Evolutionary conservation across 2,329 filamentous ascomycete species (phyloP), one percentile per base, ranked within the genome.

Genomic region (Alternaria incomplexa): DNA sequence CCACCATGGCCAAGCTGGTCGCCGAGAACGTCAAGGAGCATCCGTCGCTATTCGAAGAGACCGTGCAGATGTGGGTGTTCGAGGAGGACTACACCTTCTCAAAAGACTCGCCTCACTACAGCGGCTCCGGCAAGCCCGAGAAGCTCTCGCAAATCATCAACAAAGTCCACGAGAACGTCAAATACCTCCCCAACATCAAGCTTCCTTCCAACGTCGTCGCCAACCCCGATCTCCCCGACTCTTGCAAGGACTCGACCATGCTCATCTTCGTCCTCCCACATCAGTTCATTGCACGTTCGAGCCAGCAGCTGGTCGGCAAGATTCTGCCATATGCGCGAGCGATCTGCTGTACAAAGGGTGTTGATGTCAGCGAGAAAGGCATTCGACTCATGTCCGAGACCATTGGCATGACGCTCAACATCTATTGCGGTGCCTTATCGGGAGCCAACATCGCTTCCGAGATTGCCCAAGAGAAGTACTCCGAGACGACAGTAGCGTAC

Each of bases 31-130:
- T 93, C 40, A 88, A 87, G 65, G 89, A 87, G 68, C 86, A 97
- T 82, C 86, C 89, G 10, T 87, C 93, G 28, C 78, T 97, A 47
- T 99, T 98, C 78, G 92, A 98, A 76, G 85, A 90, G 79, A 85
- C 93, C 65, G 93, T 99, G 56, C 93, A 97, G 82, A 98, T 99
- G 96, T 99, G 96, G 96, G 96, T 99, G 76, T 97, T 89, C 78
- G 96, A 99, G 82, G 96, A 99, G 81, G 88, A 97, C 23, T 90
- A 97, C 67, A 87, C 88, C 58, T 85, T 97, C 45, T 83, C 91
- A 12, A 86, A 90, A 73, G 85, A 87, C 67, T 95, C 92, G 52
- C 89, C 88, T 70, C 87, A 93, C 82, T 93, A 93, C 85, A 86
- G 91, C 73, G 82, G 85, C 62, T 85, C 83, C 23, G 81, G 85